phyloP scores from a whole-genome alignment of 345 rosid species.

The Lumnitzera racemosa region DNA sequence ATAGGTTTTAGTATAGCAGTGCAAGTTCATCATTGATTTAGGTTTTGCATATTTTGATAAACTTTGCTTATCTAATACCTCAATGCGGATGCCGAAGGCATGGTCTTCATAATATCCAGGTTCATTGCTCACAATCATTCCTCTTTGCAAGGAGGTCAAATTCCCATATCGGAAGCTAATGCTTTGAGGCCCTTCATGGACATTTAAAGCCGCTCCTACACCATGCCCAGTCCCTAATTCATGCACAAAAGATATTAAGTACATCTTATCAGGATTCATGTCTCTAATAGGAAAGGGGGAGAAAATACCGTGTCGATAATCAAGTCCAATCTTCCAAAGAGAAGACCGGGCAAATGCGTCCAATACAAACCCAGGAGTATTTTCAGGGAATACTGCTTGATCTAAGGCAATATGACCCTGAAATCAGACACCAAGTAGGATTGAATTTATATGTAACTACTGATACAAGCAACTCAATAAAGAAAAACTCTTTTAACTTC shows the following conservation, averaged over 20 bases:
- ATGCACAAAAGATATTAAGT: constrained; percentile 8
- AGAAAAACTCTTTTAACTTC: not conserved
- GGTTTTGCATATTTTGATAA: not conserved
- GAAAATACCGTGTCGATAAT: constrained; percentile 81
- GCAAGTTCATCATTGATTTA: too few species aligned
- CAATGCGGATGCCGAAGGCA: constrained; percentile 94
- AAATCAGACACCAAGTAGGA: constrained; percentile 5
- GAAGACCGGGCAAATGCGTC: constrained; percentile 90
- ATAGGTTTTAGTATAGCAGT: too few species aligned
- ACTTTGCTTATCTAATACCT: constrained; percentile 35
- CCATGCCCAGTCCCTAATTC: constrained; percentile 92
- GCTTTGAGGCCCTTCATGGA: constrained; percentile 98
- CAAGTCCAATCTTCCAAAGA: constrained; percentile 96
- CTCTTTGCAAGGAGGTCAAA: constrained; percentile 62
- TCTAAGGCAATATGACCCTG: constrained; percentile 99
- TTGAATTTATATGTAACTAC: too few species aligned
- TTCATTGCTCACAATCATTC: constrained; percentile 97
- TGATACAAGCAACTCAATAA: not conserved
- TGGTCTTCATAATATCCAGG: constrained; percentile 98
- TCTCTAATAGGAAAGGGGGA: constrained; percentile 1
- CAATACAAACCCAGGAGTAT: constrained; percentile 87
- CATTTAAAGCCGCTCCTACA: constrained; percentile 92
- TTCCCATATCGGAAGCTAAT: constrained; percentile 89
- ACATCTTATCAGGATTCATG: too few species aligned
- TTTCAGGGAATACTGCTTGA: constrained; percentile 86